phyloP scores from a whole-genome alignment of 2,329 filamentous ascomycete genomes.

The Neoscytalidium dimidiatum region DNA sequence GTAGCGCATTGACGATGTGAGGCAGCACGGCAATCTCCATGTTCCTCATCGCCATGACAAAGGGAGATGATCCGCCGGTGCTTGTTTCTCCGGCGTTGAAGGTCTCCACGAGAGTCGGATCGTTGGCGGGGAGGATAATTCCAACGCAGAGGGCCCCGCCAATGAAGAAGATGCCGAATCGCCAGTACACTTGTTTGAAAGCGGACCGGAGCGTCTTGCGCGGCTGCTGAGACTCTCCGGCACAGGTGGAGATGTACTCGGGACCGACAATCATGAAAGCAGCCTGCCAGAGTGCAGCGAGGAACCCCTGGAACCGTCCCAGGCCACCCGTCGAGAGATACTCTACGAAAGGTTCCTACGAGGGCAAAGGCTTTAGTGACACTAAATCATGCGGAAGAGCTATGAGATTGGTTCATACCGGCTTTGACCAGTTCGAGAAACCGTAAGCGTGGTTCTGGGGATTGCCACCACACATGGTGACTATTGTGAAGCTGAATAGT shows the following conservation, averaged over 20 bases:
- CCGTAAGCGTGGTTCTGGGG: conserved; percentile 48
- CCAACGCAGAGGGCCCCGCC: conserved; percentile 66
- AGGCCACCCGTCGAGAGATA: conserved; percentile 58
- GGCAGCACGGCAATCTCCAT: conserved; percentile 48
- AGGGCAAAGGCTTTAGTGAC: not conserved
- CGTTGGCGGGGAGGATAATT: conserved; percentile 66
- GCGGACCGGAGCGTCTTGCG: conserved; percentile 72
- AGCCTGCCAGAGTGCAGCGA: conserved; percentile 67
- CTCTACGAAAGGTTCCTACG: conserved; percentile 59
- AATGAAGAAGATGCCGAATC: conserved; percentile 70
- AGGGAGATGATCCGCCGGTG: conserved; percentile 53
- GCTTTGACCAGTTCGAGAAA: conserved; percentile 69
- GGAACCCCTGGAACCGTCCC: conserved; percentile 69
- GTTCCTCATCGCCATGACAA: conserved; percentile 50
- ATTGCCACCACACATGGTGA: not conserved
- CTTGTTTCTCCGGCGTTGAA: conserved; percentile 28
- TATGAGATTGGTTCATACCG: conserved; percentile 40
- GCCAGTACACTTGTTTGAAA: conserved; percentile 74
- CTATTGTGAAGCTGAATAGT: conserved; percentile 64
- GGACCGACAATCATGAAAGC: conserved; percentile 71
- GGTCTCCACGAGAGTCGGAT: conserved; percentile 49
- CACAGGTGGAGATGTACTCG: conserved; percentile 74
- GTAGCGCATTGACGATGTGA: conserved; percentile 73
- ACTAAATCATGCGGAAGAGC: not conserved
- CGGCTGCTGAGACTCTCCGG: conserved; percentile 73